Evolutionary conservation across 2,329 filamentous ascomycete species (phyloP), one percentile per base, ranked within the genome.

Genomic region (Lecanicillium sp.): DNA sequence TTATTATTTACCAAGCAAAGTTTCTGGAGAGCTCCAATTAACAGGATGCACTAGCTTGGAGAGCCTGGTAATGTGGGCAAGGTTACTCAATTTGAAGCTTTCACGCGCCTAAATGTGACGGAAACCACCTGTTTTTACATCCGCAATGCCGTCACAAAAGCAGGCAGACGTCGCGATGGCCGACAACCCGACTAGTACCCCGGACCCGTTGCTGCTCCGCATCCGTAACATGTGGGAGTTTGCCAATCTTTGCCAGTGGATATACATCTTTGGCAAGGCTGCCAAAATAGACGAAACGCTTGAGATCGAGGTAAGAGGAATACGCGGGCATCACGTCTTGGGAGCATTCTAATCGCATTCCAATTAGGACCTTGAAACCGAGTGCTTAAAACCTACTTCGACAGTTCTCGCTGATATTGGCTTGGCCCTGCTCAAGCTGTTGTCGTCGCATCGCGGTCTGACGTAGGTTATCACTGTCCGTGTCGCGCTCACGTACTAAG

Each of bases 221-320:
- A 78, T 97, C 56, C 82, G 91, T 54, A 93, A 87, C 63, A 90
- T 87, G 77, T 97, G 91, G 90, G 87, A 96, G 66, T 96, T 97
- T 67, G 88, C 91, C 52, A 91, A 90, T 60, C 72, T 97, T 7
- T 90, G 86, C 69, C 91, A 98, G 68, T 98, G 90, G 78, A 87
- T 97, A 52, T 87, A 84, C 64, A 80, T 91, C 33, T 98, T 98
- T 66, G 90, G 91, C 52, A 83, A 86, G 59, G 83, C 83, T 36
- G 83, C 95, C 64, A 96, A 95, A 70, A 87, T 97, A 55, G 85
- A 93, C 58, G 86, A 94, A 53, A 83, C 86, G 61, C 77, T 96
- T 54, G 89, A 91, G 61, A 86, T 96, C 55, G 90, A 97, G 72
- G 93, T 95, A 79, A 27, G 61, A 11, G 4, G 12, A 24, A 24